Evolutionary conservation across 176 grass and related monocot genomes (phyloP).

Genomic region (Secale cereale): DNA sequence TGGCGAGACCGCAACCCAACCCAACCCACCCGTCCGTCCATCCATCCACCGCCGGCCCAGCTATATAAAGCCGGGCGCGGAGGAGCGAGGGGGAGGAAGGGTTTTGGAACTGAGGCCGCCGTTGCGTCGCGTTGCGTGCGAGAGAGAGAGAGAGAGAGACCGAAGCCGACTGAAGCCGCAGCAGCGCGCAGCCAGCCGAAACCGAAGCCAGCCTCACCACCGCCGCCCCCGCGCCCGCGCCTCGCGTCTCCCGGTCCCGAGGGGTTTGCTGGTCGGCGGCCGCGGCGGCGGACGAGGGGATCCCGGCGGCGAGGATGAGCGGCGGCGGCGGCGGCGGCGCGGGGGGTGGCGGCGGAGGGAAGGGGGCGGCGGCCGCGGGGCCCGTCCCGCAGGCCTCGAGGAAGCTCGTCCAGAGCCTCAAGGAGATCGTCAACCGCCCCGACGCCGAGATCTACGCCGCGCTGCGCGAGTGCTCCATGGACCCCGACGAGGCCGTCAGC

Average conservation of each 20-base stretch:
- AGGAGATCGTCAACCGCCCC: slow-evolving; percentile 97
- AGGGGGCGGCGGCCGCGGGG: slow-evolving; percentile 37
- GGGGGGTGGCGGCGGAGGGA: slow-evolving; percentile 25
- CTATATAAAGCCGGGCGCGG: slow-evolving; percentile 40
- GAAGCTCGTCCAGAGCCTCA: slow-evolving; percentile 92
- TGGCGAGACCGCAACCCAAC: not conserved
- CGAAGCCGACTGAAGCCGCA: slow-evolving; percentile 28
- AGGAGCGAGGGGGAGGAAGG: slow-evolving; percentile 34
- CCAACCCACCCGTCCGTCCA: slow-evolving; percentile 4
- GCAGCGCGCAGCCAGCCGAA: slow-evolving; percentile 33
- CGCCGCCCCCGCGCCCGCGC: not conserved
- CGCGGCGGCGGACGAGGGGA: slow-evolving; percentile 15
- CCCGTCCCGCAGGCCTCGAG: slow-evolving; percentile 56
- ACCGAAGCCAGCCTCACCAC: slow-evolving; percentile 11
- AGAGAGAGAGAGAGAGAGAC: too few species aligned
- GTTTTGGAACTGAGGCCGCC: slow-evolving; percentile 60
- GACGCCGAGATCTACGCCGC: slow-evolving; percentile 94
- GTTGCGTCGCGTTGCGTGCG: slow-evolving; percentile 28
- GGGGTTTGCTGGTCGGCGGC: slow-evolving; percentile 14
- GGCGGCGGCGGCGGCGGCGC: slow-evolving; percentile 24
- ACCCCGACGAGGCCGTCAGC: slow-evolving; percentile 91
- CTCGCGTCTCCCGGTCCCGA: not conserved
- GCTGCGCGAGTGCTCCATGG: slow-evolving; percentile 96
- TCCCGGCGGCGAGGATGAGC: slow-evolving; percentile 48
- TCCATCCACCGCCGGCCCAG: not conserved